phyloP scores from a whole-genome alignment of 106 monocot species.

The Gastrodia elata region DNA sequence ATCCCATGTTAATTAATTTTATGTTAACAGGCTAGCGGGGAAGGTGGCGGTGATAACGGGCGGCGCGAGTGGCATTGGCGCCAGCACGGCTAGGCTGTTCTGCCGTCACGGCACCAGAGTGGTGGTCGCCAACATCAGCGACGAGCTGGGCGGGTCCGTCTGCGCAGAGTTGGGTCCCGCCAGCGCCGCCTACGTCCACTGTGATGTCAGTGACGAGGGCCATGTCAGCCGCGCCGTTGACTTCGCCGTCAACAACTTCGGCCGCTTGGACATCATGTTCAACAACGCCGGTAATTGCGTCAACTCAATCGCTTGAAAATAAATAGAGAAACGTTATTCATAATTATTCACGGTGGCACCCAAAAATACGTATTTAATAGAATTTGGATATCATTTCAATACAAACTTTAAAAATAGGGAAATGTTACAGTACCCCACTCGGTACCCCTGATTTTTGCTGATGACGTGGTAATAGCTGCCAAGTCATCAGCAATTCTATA shows the following conservation, averaged over 20 bases:
- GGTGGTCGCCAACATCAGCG: conserved; percentile 43
- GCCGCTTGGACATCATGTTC: conserved; percentile 38
- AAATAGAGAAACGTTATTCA: too few species aligned
- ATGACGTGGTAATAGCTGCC: too few species aligned
- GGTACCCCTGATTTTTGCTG: too few species aligned
- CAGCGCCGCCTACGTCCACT: conserved; percentile 28
- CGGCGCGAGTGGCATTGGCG: conserved; percentile 55
- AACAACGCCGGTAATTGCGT: conserved; percentile 35
- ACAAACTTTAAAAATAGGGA: too few species aligned
- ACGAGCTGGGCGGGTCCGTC: conserved; percentile 28
- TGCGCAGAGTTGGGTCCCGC: conserved; percentile 17
- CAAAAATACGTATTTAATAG: too few species aligned
- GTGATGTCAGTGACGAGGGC: conserved; percentile 35
- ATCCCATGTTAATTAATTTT: too few species aligned
- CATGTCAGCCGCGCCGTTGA: conserved; percentile 25
- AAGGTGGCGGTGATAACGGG: conserved; percentile 69
- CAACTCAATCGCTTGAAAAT: too few species aligned
- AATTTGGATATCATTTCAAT: too few species aligned
- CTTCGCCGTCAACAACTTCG: conserved; percentile 19
- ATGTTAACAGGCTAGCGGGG: conserved; percentile 54
- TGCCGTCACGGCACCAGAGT: conserved; percentile 36
- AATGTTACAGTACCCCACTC: too few species aligned
- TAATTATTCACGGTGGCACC: too few species aligned
- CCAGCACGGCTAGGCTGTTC: conserved; percentile 46
- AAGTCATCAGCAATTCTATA: too few species aligned